phyloP scores from a whole-genome alignment of 1,139 yeast species.

The Kodamaea fungicola region DNA sequence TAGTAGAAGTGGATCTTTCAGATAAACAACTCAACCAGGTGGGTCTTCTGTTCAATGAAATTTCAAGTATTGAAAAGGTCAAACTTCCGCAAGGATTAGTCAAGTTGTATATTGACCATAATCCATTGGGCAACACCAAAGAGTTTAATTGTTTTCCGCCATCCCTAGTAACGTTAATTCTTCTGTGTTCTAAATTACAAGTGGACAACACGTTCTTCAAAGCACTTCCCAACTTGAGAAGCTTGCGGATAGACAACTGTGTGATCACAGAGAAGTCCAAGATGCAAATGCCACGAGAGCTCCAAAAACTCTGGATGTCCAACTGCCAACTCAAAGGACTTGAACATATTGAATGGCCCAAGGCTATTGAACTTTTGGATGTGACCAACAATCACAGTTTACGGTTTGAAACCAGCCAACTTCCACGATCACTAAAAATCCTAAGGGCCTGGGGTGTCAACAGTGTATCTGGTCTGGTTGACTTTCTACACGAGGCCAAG shows the following conservation, averaged over 20 bases:
- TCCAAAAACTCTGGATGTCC: slow-evolving; percentile 1
- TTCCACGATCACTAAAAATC: slow-evolving; percentile 1
- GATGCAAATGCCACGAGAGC: neutral
- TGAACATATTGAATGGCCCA: slow-evolving; percentile 2
- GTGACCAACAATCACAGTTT: slow-evolving; percentile 1
- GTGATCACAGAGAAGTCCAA: neutral
- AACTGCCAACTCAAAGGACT: slow-evolving; percentile 1
- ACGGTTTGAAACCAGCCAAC: neutral
- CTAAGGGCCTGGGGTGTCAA: slow-evolving; percentile 3
- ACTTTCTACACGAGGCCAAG: neutral
- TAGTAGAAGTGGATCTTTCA: neutral
- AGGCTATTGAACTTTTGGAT: slow-evolving; percentile 1
- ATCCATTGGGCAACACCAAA: slow-evolving; percentile 1
- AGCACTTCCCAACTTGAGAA: slow-evolving; percentile 1
- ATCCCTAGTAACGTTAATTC: neutral
- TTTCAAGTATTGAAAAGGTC: neutral
- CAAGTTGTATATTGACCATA: slow-evolving; percentile 3
- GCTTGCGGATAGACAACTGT: slow-evolving; percentile 3
- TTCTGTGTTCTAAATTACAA: slow-evolving; percentile 3
- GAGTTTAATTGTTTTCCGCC: slow-evolving; percentile 1
- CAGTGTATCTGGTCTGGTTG: slow-evolving; percentile 1
- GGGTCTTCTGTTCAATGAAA: slow-evolving; percentile 2
- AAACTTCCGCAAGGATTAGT: neutral
- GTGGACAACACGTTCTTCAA: slow-evolving; percentile 2
- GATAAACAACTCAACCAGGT: neutral